Conservation (phyloP, 106 monocot species). For the Vanilla planifolia region DNA sequence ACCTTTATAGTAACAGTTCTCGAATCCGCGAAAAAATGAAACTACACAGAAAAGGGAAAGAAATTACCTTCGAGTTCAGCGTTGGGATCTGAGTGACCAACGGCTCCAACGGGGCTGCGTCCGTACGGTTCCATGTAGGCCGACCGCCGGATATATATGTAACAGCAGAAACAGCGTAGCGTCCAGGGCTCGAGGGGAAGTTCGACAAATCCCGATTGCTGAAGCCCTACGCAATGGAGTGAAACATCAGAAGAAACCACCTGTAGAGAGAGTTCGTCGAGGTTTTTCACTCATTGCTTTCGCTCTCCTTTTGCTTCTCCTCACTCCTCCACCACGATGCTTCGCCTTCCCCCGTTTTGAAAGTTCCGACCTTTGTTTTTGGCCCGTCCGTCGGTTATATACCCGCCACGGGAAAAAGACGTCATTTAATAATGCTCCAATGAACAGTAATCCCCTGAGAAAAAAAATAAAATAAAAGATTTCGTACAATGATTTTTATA, state of each 20-base stretch:
- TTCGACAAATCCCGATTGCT: neutral
- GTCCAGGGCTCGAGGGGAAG: neutral
- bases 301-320: neutral
- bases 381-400: slow-evolving; percentile 1
- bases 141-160: neutral
- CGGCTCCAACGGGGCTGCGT: neutral
- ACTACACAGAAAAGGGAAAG: neutral
- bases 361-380: neutral
- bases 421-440: too few relatives aligned
- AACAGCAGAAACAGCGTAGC: too few relatives aligned
- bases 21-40: neutral
- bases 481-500: too few relatives aligned
- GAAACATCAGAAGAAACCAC: neutral
- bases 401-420: slow-evolving; percentile 1
- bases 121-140: slow-evolving; percentile 3
- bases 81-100: neutral
- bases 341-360: slow-evolving; percentile 6
- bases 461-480: too few relatives aligned
- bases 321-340: neutral
- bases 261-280: neutral
- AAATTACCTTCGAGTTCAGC: slow-evolving; percentile 2
- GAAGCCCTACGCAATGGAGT: neutral
- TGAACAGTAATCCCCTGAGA: too few relatives aligned
- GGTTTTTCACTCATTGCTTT: neutral
- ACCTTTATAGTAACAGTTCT: slow-evolving; percentile 6